These are phyloP conservation scores for Jamesozyma rosinii DNA, from an alignment of 805 yeast species.

Conservation along the genomic window DNA sequence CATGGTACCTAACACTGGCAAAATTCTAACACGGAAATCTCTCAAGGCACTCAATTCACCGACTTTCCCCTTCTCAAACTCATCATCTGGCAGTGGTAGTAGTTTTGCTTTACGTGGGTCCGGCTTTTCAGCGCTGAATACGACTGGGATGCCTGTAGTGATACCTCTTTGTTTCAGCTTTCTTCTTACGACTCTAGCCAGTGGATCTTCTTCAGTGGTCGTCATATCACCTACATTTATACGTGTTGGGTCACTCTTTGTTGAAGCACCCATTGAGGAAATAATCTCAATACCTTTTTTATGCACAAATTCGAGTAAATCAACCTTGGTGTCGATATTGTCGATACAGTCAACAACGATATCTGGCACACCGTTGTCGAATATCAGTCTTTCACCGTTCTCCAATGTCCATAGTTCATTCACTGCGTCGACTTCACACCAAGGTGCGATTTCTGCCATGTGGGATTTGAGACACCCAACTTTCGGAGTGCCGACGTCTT, in stretches of 20 bases:
- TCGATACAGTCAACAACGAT: conserved; percentile 92
- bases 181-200: conserved; percentile 79
- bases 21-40: conserved; percentile 85
- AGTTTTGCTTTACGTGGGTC: conserved; percentile 87
- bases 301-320: conserved; percentile 66
- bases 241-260: conserved; percentile 91
- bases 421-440: conserved; percentile 73
- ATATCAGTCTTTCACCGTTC: conserved; percentile 48
- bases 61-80: conserved; percentile 49
- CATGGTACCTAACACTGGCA: conserved; percentile 94
- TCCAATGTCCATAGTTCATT: conserved; percentile 70
- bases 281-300: conserved; percentile 55
- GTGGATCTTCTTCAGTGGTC: conserved; percentile 86
- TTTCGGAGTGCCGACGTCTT: conserved; percentile 88
- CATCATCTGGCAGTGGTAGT: conserved; percentile 77
- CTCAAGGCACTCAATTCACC: conserved; percentile 79
- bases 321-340: conserved; percentile 94
- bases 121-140: conserved; percentile 91
- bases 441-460: conserved; percentile 75
- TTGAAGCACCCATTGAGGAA: conserved; percentile 95
- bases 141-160: conserved; percentile 66
- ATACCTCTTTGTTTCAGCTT: conserved; percentile 76
- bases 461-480: conserved; percentile 72
- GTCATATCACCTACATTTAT: conserved; percentile 83
- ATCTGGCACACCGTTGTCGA: conserved; percentile 51